Conservation (phyloP, 257 asterid species). For the Ilex aquifolium region DNA sequence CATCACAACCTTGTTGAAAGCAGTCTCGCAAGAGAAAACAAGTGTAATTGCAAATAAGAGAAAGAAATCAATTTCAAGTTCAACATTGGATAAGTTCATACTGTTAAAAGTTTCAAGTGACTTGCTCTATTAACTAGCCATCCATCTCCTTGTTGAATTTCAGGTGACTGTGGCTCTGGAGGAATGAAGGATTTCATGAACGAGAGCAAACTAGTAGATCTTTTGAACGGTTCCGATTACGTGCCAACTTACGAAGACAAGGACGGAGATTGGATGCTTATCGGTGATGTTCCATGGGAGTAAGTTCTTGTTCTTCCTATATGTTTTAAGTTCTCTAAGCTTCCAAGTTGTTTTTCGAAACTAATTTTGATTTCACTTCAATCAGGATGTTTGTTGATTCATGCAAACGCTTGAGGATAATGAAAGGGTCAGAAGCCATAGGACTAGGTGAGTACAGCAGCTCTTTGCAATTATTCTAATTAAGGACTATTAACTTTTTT, state of each 20-base stretch:
- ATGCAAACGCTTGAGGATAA: slow-evolving; percentile 28
- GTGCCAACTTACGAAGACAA: slow-evolving; percentile 20
- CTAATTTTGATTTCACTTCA: not conserved
- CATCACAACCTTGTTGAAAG: too few relatives aligned
- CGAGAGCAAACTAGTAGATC: slow-evolving; percentile 18
- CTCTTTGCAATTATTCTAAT: not conserved
- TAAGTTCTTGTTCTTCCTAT: slow-evolving; percentile 18
- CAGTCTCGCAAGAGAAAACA: too few relatives aligned
- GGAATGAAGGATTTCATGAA: slow-evolving; percentile 40
- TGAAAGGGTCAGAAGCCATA: slow-evolving; percentile 33
- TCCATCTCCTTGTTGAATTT: too few relatives aligned
- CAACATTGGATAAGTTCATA: too few relatives aligned
- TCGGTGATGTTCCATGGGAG: slow-evolving; percentile 48
- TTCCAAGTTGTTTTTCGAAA: too few relatives aligned
- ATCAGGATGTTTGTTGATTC: slow-evolving; percentile 29
- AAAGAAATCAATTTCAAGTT: too few relatives aligned
- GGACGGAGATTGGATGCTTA: slow-evolving; percentile 40
- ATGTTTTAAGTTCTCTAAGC: not conserved
- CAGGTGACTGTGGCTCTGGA: slow-evolving; percentile 38
- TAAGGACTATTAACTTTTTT: not conserved
- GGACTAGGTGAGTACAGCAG: slow-evolving; percentile 18
- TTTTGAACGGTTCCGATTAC: slow-evolving; percentile 46
- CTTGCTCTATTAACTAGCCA: too few relatives aligned
- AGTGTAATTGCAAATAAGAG: too few relatives aligned
- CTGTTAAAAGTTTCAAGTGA: too few relatives aligned